phyloP scores from a whole-genome alignment of 352 stramenopile genomes.

The Globisporangium ultimum region DNA sequence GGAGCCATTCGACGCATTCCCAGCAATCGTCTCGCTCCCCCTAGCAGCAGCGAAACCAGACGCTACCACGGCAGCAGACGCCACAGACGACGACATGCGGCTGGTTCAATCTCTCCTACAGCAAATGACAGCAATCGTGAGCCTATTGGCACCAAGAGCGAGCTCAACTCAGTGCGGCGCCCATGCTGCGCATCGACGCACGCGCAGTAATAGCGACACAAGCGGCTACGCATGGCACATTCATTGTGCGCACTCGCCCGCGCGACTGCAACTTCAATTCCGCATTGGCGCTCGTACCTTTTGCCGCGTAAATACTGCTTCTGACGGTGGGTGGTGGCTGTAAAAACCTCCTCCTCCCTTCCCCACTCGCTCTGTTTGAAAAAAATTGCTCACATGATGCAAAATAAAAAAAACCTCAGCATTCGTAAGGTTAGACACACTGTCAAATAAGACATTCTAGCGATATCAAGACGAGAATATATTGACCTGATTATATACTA shows the following conservation, averaged over 20 bases:
- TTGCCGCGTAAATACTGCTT: conserved; percentile 3
- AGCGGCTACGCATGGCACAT: not conserved
- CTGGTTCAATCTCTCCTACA: not conserved
- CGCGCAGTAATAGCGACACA: no score
- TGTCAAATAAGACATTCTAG: no score
- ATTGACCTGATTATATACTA: no score
- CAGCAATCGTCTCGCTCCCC: not conserved
- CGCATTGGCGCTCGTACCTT: not conserved
- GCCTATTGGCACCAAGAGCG: no score
- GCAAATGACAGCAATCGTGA: no score
- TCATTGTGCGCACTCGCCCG: not conserved
- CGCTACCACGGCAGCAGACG: no score
- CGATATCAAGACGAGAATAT: no score
- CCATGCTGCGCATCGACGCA: no score
- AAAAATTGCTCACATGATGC: no score
- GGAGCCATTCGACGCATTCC: not conserved
- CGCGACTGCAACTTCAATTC: conserved; percentile 6
- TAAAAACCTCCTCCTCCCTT: not conserved
- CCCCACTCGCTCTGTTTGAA: not conserved
- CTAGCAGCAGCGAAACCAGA: not conserved
- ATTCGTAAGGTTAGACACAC: no score
- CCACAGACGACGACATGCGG: not conserved
- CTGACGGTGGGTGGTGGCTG: not conserved
- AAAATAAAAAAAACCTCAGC: no score
- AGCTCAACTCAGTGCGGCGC: no score